These are phyloP conservation scores for Hypoxylon sp. DNA, from an alignment of 2,329 filamentous ascomycete genomes.

Conservation along the genomic window DNA sequence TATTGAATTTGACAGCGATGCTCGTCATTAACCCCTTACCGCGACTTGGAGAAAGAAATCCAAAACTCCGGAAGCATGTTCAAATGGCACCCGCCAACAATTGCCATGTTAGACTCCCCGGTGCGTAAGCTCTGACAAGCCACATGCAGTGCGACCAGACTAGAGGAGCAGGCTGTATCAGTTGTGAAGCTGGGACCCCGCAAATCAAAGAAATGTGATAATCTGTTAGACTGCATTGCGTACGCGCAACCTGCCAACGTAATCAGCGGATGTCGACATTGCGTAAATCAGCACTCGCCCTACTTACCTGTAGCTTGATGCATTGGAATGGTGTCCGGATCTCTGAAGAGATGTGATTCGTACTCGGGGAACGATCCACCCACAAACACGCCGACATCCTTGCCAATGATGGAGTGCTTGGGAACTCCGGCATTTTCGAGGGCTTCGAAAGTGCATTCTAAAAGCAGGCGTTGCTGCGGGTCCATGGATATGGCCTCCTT, in stretches of 20 bases:
- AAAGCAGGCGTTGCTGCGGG: conserved; percentile 65
- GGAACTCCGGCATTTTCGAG: conserved; percentile 66
- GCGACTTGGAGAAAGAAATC: conserved; percentile 61
- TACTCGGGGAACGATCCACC: conserved; percentile 64
- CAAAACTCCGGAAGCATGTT: conserved; percentile 63
- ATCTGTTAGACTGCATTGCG: conserved; percentile 66
- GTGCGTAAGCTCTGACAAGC: conserved; percentile 63
- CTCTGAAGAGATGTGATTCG: conserved; percentile 59
- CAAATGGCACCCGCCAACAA: conserved; percentile 63
- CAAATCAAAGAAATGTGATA: conserved; percentile 69
- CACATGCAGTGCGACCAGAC: conserved; percentile 63
- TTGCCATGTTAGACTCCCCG: conserved; percentile 61
- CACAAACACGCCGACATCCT: conserved; percentile 64
- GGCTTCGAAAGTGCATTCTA: conserved; percentile 68
- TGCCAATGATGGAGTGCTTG: conserved; percentile 61
- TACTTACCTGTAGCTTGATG: conserved; percentile 64
- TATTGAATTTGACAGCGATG: conserved; percentile 38
- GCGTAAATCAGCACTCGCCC: background rate
- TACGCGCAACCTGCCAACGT: conserved; percentile 58
- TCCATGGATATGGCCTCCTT: conserved; percentile 66
- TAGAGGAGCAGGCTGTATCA: conserved; percentile 67
- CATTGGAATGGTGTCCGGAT: conserved; percentile 63
- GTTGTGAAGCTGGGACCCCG: conserved; percentile 65
- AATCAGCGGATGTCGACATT: conserved; percentile 35
- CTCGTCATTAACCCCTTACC: conserved; percentile 53